Base-by-base conservation (phyloP, 2,329 filamentous ascomycete species). In the Verticillium dahliae region DNA sequence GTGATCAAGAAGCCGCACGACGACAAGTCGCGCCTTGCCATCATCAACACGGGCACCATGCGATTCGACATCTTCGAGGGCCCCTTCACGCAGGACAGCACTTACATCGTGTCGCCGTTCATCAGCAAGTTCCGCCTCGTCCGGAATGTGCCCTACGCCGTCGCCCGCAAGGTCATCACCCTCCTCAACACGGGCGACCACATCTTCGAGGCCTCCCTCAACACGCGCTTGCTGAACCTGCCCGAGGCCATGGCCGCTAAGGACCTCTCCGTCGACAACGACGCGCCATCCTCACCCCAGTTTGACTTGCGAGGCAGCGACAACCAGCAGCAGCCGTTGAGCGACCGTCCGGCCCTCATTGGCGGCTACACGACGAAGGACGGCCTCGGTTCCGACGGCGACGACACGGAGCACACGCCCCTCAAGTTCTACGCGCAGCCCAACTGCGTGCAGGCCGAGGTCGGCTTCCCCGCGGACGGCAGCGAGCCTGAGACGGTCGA, bases 41-140 rank as follows among this genome's bases (percentile, higher is more conserved):
- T 98, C 58, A 81, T 90, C 61, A 99, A 99, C 75, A 97, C 91
- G 0, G 95, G 95, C 33, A 91, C 90, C 3, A 87, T 99, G 66
- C 90, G 95, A 55, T 99, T 98, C 74, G 95, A 99, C 73, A 90
- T 99, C 64, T 96, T 97, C 81, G 87, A 94, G 73, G 95, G 95
- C 0, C 80, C 88, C 0, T 98, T 98, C 71, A 98, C 95, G 0
- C 86, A 87, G 45, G 95, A 99, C 72, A 89, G 88, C 4, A 91
- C 90, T 0, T 98, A 87, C 71, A 88, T 94, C 45, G 83, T 98
- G 34, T 96, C 90, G 9, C 95, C 95, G 0, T 99, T 99, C 72
- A 86, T 85, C 1, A 96, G 89, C 73, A 85, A 84, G 1, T 90
- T 97, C 73, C 81, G 83, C 33, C 92, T 87, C 67, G 81, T 97